phyloP scores from a whole-genome alignment of 208 protist genomes.

The Porcisia hertigi region DNA sequence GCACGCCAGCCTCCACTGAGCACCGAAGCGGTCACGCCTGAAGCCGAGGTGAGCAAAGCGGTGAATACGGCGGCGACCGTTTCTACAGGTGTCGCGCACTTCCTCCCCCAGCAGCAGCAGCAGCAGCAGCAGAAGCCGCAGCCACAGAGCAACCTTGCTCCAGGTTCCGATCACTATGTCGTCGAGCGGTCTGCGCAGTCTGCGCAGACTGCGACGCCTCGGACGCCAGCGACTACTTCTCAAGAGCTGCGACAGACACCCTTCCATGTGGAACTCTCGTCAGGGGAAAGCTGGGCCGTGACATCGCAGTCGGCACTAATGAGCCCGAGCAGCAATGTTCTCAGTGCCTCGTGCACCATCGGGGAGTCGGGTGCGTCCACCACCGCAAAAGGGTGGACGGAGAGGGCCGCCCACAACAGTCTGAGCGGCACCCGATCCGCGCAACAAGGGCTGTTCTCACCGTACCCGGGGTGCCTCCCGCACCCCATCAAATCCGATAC shows the following conservation, averaged over 20 bases:
- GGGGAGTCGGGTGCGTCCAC: background rate
- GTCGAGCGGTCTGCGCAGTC: background rate
- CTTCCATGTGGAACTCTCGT: background rate
- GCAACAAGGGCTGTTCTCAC: constrained; percentile 6
- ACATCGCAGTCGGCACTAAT: background rate
- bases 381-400: background rate
- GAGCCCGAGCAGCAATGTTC: constrained; percentile 1
- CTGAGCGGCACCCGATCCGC: constrained; percentile 1
- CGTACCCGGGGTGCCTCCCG: constrained; percentile 5
- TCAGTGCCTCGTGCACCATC: background rate
- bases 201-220: background rate
- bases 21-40: background rate
- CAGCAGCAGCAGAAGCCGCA: background rate
- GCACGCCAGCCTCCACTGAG: background rate
- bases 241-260: constrained; percentile 1
- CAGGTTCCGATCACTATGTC: background rate
- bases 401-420: background rate
- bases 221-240: background rate
- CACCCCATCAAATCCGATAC: constrained; percentile 13
- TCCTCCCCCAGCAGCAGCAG: background rate
- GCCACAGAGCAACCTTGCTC: background rate
- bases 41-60: background rate
- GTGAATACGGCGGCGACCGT: background rate
- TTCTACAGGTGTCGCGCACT: background rate
- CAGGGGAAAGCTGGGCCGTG: background rate